Evolutionary conservation across 371 early-diverging fungal genomes (phyloP), one percentile per base, ranked within the genome.

Genomic region (Rhizomucor pusillus): DNA sequence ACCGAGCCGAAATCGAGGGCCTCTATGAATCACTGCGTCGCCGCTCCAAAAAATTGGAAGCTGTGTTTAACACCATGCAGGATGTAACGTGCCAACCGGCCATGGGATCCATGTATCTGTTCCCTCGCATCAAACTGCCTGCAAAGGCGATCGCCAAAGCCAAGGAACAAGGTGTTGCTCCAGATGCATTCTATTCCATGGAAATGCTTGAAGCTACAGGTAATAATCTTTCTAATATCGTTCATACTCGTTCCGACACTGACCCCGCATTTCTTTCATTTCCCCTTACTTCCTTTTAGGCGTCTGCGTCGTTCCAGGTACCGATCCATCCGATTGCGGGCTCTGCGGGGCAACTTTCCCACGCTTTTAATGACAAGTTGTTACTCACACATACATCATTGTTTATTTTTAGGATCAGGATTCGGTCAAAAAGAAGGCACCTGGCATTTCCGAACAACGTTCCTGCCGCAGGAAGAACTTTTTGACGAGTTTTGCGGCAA

Each of bases 371-470:
- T 56, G n/a, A 43, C 23, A 14, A 25, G 10, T 48, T 49, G n/a
- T 40, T 35, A 55, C 49, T 44, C 53, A 55, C 61, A 36, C 35
- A 39, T 14, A 40, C 18, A 43, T 19, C 49, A 18, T 50, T 23
- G 43, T 52, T 36, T 22, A 37, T 36, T 35, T 48, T 37, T 53
- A 77, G 77, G 77, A 43, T 67, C 87, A 29, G 99, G 99, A 10
- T 98, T 98, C 67, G 89, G 90, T 23, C 98, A 98, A 80, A 79
- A 81, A 50, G 85, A 86, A 9, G 91, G 88, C 43, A 97, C 96
- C 1, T 94, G 82, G 75, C 99, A 98, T 67, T 96, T 97, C 80
- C 80, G 99, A 59, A 87, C 89, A 18, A 97, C 99, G 3, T 98
- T 98, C 75, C 65, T 98, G 65, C 97, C 99, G 16, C 90, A 87